These are phyloP conservation scores for Mycena albidolilacea DNA, from an alignment of 768 basidiomycete species.

Conservation along the genomic window DNA sequence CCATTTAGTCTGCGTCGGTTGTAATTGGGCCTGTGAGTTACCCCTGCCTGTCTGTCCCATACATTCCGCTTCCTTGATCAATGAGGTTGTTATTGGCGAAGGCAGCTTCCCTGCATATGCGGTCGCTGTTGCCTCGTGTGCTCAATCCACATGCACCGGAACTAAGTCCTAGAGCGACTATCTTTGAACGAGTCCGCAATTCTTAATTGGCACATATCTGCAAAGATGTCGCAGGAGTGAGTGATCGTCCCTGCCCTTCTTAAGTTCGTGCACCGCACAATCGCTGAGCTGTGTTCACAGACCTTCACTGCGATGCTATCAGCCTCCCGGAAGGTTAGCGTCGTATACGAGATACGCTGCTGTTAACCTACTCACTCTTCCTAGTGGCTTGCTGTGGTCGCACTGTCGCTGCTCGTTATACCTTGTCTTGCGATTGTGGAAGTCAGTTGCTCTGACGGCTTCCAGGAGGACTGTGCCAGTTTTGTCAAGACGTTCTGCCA, in stretches of 20 bases:
- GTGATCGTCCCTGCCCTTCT: neutral
- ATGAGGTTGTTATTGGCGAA: neutral
- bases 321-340: neutral
- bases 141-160: neutral
- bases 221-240: neutral
- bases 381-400: neutral
- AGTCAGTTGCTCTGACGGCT: slow-evolving; percentile 1
- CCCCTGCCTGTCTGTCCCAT: neutral
- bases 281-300: neutral
- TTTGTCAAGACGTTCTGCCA: neutral
- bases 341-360: neutral
- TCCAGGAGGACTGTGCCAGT: neutral
- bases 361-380: neutral
- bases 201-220: neutral
- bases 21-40: too few relatives aligned
- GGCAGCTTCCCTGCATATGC: neutral
- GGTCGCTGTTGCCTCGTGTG: neutral
- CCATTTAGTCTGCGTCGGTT: too few relatives aligned
- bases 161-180: neutral
- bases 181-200: neutral
- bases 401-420: neutral
- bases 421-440: neutral
- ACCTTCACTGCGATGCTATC: neutral
- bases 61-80: slow-evolving; percentile 1
- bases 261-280: neutral